Evolutionary conservation across 352 stramenopile genomes (phyloP).

Genomic region (Globisporangium sylvaticum): DNA sequence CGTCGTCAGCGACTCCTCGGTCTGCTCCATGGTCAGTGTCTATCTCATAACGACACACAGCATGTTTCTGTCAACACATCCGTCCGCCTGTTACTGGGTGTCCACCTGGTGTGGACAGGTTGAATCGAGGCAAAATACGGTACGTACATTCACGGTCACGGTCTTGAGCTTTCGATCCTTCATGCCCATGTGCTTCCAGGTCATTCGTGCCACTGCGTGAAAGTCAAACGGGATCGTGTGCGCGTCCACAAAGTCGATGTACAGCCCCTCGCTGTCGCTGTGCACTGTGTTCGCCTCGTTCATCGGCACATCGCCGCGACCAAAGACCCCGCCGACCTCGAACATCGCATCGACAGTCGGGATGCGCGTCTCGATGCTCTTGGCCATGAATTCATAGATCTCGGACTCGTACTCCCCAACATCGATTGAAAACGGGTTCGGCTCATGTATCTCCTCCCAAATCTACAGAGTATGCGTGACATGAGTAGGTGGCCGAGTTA

Average conservation of each 20-base stretch:
- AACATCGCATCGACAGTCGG: neutral
- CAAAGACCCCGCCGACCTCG: neutral
- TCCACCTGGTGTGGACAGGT: neutral
- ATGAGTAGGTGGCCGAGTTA: neutral
- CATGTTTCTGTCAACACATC: neutral
- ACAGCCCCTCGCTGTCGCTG: neutral
- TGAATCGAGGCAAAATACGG: neutral
- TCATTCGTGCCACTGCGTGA: neutral
- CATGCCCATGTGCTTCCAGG: conserved; percentile 8
- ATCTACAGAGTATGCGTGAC: neutral
- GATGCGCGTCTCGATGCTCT: conserved; percentile 2
- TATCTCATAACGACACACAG: neutral
- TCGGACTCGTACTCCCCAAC: neutral
- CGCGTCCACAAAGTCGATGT: neutral
- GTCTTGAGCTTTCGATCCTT: conserved; percentile 1
- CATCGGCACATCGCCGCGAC: neutral
- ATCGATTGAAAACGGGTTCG: neutral
- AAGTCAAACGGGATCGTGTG: neutral
- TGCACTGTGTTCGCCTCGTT: conserved; percentile 1
- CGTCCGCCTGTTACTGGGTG: too few relatives aligned
- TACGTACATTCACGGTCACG: neutral
- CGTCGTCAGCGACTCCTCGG: neutral
- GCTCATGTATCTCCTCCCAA: neutral
- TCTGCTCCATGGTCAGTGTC: conserved; percentile 5
- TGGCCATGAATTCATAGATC: neutral